phyloP scores from a whole-genome alignment of 306 rosid genomes.

The Senna siamea region DNA sequence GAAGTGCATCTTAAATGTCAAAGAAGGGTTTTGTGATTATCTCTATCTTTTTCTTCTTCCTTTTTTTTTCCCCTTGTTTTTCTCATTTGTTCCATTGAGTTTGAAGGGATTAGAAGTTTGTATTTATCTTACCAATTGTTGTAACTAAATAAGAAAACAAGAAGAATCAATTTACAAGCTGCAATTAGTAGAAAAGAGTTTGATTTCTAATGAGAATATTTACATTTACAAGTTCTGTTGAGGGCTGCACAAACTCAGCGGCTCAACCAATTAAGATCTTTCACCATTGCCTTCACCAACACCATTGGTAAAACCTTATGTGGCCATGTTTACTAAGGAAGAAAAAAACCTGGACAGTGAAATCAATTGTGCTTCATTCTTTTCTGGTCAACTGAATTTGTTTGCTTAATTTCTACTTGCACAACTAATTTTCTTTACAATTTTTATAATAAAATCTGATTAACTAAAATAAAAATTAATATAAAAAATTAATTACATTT shows the following conservation, averaged over 20 bases:
- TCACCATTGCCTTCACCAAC: not conserved
- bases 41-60: not conserved
- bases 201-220: not conserved
- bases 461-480: too few species aligned
- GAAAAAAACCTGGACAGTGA: not conserved
- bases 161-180: constrained; percentile 7
- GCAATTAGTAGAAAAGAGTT: not conserved
- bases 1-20: constrained; percentile 35
- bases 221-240: too few species aligned
- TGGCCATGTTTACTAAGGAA: too few species aligned
- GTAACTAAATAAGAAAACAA: constrained; percentile 20
- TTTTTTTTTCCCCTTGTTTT: not conserved
- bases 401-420: not conserved
- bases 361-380: not conserved
- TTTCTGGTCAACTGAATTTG: not conserved
- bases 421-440: constrained; percentile 1
- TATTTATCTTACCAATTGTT: not conserved
- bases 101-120: constrained; percentile 12
- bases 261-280: not conserved
- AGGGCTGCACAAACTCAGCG: too few species aligned
- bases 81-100: constrained; percentile 7
- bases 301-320: too few species aligned
- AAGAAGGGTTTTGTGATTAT: not conserved
- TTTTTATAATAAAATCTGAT: not conserved
- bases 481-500: not conserved